Percentiles rank a stretch among this genome's conserved stretches.
Conservation (phyloP, 305 asterid genomes). For the Coffea humblotiana region DNA sequence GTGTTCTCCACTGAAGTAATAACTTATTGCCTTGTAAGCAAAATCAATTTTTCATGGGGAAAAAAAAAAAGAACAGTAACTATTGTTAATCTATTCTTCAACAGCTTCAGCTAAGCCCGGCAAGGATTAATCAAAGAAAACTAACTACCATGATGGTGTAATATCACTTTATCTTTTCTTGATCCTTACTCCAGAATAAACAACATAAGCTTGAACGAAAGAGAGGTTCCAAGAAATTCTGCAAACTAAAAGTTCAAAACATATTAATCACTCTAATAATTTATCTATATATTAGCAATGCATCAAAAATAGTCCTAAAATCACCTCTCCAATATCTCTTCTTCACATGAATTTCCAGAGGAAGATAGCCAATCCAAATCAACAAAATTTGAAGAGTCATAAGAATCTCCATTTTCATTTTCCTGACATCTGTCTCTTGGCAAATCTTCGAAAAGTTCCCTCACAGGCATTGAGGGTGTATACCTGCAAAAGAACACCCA, state of each 20-base stretch:
- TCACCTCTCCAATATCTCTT: constrained; percentile 84
- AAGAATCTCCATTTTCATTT: constrained; percentile 59
- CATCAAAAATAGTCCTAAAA: constrained; percentile 7
- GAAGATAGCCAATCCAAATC: constrained; percentile 97
- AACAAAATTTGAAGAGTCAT: constrained; percentile 85
- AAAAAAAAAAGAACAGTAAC: background rate
- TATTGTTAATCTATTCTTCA: background rate
- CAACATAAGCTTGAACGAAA: background rate
- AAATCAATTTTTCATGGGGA: background rate
- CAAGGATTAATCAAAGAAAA: background rate
- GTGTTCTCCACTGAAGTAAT: background rate
- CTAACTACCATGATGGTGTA: background rate
- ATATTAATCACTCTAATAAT: background rate
- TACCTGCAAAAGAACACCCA: constrained; percentile 38
- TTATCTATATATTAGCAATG: background rate
- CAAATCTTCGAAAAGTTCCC: constrained; percentile 64
- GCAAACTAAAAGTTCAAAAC: background rate
- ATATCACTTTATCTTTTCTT: background rate
- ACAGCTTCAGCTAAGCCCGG: background rate
- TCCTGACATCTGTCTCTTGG: constrained; percentile 55
- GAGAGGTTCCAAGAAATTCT: background rate
- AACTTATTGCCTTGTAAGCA: background rate
- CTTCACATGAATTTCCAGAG: constrained; percentile 91
- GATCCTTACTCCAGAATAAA: background rate
- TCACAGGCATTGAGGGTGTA: constrained; percentile 57